Evolutionary conservation across 148 eudicot species (phyloP).

Genomic region (Tetragonia tetragonoides): DNA sequence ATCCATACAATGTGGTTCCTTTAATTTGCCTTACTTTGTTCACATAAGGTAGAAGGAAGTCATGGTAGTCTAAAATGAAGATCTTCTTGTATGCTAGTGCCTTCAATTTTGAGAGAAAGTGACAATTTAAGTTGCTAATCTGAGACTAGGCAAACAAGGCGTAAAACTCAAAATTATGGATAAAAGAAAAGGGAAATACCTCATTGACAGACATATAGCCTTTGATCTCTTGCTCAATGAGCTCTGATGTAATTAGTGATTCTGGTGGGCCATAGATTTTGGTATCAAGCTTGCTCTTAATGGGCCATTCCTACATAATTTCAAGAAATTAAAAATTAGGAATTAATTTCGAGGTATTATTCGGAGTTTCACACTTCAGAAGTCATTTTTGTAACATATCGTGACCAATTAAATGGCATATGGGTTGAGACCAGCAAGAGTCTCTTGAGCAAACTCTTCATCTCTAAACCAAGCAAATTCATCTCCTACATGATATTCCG

Average conservation of each 20-base stretch:
- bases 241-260: conserved; percentile 51
- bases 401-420: conserved; percentile 48
- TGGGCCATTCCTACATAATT: conserved; percentile 34
- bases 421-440: conserved; percentile 73
- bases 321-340: neutral
- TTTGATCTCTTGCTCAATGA: conserved; percentile 41
- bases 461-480: conserved; percentile 63
- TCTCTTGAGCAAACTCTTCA: conserved; percentile 67
- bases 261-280: conserved; percentile 59
- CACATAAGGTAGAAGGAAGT: conserved; percentile 60
- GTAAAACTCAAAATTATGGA: neutral
- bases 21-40: conserved; percentile 54
- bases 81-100: conserved; percentile 56
- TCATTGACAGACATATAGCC: conserved; percentile 47
- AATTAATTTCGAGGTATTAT: too few relatives aligned
- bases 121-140: neutral
- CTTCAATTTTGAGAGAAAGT: conserved; percentile 23
- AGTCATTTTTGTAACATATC: conserved; percentile 32
- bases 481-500: conserved; percentile 29
- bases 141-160: too few relatives aligned
- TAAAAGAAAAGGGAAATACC: conserved; percentile 26
- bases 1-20: conserved; percentile 67
- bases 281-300: conserved; percentile 60
- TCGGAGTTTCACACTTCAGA: too few relatives aligned
- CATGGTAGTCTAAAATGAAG: conserved; percentile 76